phyloP scores from a whole-genome alignment of 2,329 filamentous ascomycete species.

The Neofusicoccum sp. region DNA sequence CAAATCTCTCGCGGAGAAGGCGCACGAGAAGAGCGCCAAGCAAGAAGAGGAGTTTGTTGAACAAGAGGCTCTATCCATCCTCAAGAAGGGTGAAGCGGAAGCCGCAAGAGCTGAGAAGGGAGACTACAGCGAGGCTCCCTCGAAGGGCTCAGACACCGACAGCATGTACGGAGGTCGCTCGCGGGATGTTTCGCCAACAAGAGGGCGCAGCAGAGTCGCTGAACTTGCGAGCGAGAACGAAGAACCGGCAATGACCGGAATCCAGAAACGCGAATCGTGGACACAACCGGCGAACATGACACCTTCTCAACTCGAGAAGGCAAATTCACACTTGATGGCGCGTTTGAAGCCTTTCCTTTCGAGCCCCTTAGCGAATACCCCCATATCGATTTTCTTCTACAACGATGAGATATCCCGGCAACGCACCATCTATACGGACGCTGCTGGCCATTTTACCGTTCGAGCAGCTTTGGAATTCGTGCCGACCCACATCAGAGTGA shows the following conservation, averaged over 20 bases:
- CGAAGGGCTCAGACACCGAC: conserved; percentile 47
- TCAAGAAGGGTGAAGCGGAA: conserved; percentile 71
- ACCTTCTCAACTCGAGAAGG: conserved; percentile 73
- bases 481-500: conserved; percentile 83
- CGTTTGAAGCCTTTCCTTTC: conserved; percentile 88
- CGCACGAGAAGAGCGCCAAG: conserved; percentile 53
- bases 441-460: conserved; percentile 83
- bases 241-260: conserved; percentile 32
- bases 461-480: conserved; percentile 84
- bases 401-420: conserved; percentile 82
- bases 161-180: conserved; percentile 42
- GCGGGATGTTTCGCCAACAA: conserved; percentile 31
- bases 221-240: conserved; percentile 23
- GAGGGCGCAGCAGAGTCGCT: conserved; percentile 19
- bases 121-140: conserved; percentile 70
- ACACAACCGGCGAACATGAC: conserved; percentile 64
- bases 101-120: conserved; percentile 71
- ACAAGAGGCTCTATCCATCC: conserved; percentile 75
- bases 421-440: conserved; percentile 80
- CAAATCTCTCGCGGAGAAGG: conserved; percentile 37
- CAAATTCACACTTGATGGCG: conserved; percentile 86
- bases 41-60: conserved; percentile 69
- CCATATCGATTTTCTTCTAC: conserved; percentile 94
- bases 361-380: conserved; percentile 72
- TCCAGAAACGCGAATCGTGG: conserved; percentile 55